Evolutionary conservation across 768 basidiomycete genomes (phyloP).

Genomic region (Amanita muscaria): DNA sequence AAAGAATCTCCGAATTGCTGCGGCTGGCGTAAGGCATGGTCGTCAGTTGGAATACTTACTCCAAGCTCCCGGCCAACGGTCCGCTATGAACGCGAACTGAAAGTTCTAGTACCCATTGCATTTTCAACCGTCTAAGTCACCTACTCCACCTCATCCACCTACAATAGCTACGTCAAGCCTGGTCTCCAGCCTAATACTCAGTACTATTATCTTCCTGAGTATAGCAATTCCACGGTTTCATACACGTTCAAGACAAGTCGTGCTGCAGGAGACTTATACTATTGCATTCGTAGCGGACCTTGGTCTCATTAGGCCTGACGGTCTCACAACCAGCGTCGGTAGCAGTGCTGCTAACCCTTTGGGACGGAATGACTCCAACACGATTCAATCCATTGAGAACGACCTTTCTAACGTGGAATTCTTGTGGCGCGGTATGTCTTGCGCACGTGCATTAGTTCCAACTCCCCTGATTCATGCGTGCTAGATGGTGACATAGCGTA

Average conservation of each 20-base stretch:
- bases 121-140: constrained; percentile 10
- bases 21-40: constrained; percentile 15
- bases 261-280: constrained; percentile 12
- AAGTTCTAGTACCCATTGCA: constrained; percentile 9
- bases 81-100: constrained; percentile 8
- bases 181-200: constrained; percentile 11
- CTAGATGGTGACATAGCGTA: constrained; percentile 14
- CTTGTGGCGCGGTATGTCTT: constrained; percentile 13
- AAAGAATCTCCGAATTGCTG: no score
- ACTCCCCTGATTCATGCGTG: neutral
- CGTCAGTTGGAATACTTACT: constrained; percentile 16
- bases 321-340: constrained; percentile 5
- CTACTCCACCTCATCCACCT: constrained; percentile 13
- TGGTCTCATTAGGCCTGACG: constrained; percentile 12
- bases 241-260: constrained; percentile 12
- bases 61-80: constrained; percentile 11
- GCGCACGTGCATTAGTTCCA: neutral
- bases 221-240: constrained; percentile 3
- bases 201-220: constrained; percentile 12
- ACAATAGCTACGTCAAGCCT: constrained; percentile 13
- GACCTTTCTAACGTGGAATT: constrained; percentile 9
- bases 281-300: constrained; percentile 13
- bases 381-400: constrained; percentile 11
- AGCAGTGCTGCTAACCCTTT: constrained; percentile 11
- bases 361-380: constrained; percentile 11